Base-by-base conservation (phyloP, 2,329 filamentous ascomycete genomes). In the Cladosporium sphaerospermum region DNA sequence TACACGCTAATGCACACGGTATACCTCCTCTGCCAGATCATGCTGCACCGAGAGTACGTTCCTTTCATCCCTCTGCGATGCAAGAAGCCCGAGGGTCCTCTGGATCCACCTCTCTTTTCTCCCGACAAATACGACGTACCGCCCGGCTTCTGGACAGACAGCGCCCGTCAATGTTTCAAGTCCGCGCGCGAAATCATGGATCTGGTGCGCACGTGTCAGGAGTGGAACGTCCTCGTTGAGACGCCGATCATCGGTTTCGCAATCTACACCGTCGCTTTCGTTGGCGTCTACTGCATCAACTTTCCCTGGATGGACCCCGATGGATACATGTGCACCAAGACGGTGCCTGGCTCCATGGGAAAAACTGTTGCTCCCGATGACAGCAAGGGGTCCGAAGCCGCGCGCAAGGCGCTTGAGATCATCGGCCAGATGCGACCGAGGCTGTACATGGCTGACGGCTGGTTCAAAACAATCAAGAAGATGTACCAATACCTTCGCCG, bases 1-100 rank as follows among this genome's bases (percentile, higher is more conserved):
- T 89, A 85, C 62, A 79, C 83, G 9, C 76, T 85, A 3, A 71
- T 89, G 52, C 85, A 89, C 61, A 82, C 83, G 60, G 76, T 87
- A 1, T 78, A 81, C 54, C 78, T 79, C 1, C 72, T 88, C 2
- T 87, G 82, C 63, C 76, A 79, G 53, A 83, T 89, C 57, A 81
- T 86, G 71, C 73, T 88, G 28, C 82, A 86, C 61, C 75, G 84
- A 56, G 83, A 87, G 64, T 86, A 84, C 56, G 75, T 87, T 23
- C 83, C 84, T 0, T 86, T 85, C 61, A 75, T 85, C 13, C 81
- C 84, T 2, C 72, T 85, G 42, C 70, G 72, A 14, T 74, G 72
- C 57, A 62, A 67, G 18, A 75, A 75, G 59, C 79, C 79, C 2
- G 62, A 73, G 42, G 79, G 79, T 2, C 84, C 84, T 0, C 66